Conservation (phyloP, 129 eudicot genomes). For the Flaveria robusta region DNA sequence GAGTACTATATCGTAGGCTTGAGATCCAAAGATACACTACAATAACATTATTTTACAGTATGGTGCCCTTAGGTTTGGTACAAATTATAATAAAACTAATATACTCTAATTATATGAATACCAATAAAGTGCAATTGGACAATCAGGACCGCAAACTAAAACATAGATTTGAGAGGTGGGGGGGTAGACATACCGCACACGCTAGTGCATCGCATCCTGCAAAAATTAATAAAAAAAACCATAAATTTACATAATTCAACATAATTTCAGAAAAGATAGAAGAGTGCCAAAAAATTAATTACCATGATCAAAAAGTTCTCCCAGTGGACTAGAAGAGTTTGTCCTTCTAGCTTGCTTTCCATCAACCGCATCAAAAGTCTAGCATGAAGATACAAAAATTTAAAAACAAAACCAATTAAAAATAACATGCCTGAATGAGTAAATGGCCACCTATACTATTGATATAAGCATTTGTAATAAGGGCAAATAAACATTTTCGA, state of each 20-base stretch:
- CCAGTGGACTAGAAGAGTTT: slow-evolving; percentile 95
- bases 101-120: not conserved
- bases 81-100: not conserved
- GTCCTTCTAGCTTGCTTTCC: slow-evolving; percentile 99
- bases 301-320: slow-evolving; percentile 99
- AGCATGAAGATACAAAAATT: slow-evolving; percentile 17
- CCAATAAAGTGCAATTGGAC: not conserved
- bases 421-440: slow-evolving; percentile 8
- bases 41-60: not conserved
- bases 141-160: slow-evolving; percentile 11
- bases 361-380: slow-evolving; percentile 99
- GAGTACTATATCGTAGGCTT: not conserved
- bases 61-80: not conserved
- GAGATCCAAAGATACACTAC: not conserved
- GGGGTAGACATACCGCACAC: slow-evolving; percentile 75
- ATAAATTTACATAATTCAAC: slow-evolving; percentile 24
- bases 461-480: not conserved
- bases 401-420: not conserved
- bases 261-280: not conserved
- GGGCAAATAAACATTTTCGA: not conserved
- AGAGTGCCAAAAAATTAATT: slow-evolving; percentile 16
- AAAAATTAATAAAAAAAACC: slow-evolving; percentile 11
- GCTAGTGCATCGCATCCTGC: slow-evolving; percentile 99
- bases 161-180: not conserved
- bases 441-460: not conserved